Evolutionary conservation across 352 stramenopile species (phyloP).

Genomic region (Pythium biforme): DNA sequence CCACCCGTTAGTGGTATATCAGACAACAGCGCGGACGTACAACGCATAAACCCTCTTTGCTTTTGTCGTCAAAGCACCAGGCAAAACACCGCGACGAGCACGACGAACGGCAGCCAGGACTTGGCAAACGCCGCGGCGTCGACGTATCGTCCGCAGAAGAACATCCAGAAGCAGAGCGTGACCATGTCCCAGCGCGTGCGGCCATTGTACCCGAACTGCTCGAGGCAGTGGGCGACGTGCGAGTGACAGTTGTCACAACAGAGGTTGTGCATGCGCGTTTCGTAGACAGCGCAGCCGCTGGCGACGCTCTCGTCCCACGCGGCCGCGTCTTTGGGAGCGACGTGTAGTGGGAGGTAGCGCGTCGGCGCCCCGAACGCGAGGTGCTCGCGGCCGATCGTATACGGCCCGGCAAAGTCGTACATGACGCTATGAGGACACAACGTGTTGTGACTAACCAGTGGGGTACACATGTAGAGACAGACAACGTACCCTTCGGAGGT

Average conservation of each 20-base stretch:
- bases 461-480: too few relatives aligned
- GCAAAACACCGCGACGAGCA: constrained; percentile 24
- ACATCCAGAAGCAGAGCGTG: constrained; percentile 81
- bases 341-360: constrained; percentile 83
- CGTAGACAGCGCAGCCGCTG: constrained; percentile 91
- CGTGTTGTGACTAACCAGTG: too few relatives aligned
- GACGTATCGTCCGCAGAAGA: constrained; percentile 65
- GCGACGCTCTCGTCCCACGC: constrained; percentile 91
- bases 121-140: constrained; percentile 34
- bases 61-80: constrained; percentile 18
- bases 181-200: constrained; percentile 78
- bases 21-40: too few relatives aligned
- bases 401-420: constrained; percentile 96
- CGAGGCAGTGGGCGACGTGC: constrained; percentile 89
- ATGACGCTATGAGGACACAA: constrained; percentile 66
- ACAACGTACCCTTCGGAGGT: constrained; percentile 73
- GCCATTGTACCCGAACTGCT: constrained; percentile 55
- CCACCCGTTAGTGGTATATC: too few relatives aligned
- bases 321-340: constrained; percentile 42
- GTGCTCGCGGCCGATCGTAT: constrained; percentile 88
- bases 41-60: too few relatives aligned
- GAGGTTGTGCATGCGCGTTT: constrained; percentile 94
- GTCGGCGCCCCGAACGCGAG: constrained; percentile 89
- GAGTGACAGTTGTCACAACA: constrained; percentile 98
- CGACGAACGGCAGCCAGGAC: constrained; percentile 39